Evolutionary conservation across 139 green algal genomes (phyloP), one percentile per base, ranked within the genome.

Genomic region (Asterochloris erici): DNA sequence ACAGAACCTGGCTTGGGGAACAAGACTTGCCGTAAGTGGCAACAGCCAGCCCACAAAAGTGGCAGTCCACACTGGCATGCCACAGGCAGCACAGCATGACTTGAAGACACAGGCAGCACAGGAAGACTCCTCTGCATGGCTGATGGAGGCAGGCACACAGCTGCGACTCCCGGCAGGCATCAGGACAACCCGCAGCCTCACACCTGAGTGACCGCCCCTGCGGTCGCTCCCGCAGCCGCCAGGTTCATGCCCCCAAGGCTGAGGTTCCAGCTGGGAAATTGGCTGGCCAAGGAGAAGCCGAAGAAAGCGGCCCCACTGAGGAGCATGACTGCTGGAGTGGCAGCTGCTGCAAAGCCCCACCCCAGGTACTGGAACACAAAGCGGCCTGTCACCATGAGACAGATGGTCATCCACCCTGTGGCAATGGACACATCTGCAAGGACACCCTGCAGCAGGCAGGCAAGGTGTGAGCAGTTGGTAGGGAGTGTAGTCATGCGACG

Each of bases 371-470:
- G 87, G 81, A 98, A 98, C 12, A 98, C 85, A 29, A 94, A 92
- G n/a, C 90, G 90, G 23, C 91, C 90, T 1, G 87, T 79, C 19
- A 98, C 63, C 93, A 97, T 97, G n/a, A 92, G 87, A 15, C 85
- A 83, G 23, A 96, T 93, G 14, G 94, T 98, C 63, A 86, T 69
- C 24, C 79, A 92, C 73, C 94, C 94, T 9, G 90, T 95, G 38
- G 86, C 91, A 60, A 93, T 96, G 9, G 92, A 90, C 74, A 97
- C 93, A 80, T 96, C 91, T 14, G 93, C 93, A 77, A 98, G 89
- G 29, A 94, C 91, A 1, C 82, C 82, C 82, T 93, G 90, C 77
- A 61, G 13, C 9, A 27, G 16, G 26, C 61, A 83, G 19, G 21
- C 14, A 27, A 54, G 38, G 38, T 54, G 38, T 54, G 2, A 54